These are phyloP conservation scores for Pleurotus cornucopiae DNA, from an alignment of 768 basidiomycete species.

Conservation along the genomic window DNA sequence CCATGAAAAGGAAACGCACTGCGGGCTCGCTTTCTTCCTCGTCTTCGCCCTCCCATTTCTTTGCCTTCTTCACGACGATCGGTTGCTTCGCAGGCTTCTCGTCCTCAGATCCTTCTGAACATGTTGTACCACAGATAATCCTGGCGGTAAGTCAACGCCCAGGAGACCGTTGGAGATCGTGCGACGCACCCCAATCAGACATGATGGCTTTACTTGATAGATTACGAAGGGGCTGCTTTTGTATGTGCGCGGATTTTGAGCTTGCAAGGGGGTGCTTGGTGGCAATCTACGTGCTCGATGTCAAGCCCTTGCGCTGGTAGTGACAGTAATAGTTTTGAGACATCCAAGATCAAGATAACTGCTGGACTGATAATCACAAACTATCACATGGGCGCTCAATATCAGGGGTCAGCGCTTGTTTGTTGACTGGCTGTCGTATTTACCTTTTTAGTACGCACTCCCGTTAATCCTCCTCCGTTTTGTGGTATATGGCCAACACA, in stretches of 20 bases:
- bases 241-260: too few species aligned
- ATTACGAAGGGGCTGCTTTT: too few species aligned
- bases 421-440: conserved; percentile 13
- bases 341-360: background rate
- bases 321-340: background rate
- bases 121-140: conserved; percentile 2
- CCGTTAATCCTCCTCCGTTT: background rate
- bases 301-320: background rate
- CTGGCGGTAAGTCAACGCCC: conserved; percentile 4
- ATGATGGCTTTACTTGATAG: conserved; percentile 13
- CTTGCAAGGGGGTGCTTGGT: background rate
- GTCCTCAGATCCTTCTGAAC: conserved; percentile 34
- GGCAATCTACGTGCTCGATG: background rate
- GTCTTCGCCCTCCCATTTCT: conserved; percentile 89
- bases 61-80: conserved; percentile 29
- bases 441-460: background rate
- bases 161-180: background rate
- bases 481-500: conserved; percentile 34
- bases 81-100: conserved; percentile 23
- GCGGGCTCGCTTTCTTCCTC: conserved; percentile 77
- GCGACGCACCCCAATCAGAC: conserved; percentile 38
- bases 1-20: conserved; percentile 41
- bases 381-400: conserved; percentile 1
- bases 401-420: too few species aligned
- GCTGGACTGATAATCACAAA: background rate